Evolutionary conservation across 2,329 filamentous ascomycete genomes (phyloP).

Genomic region (Diplodia scrobiculata): DNA sequence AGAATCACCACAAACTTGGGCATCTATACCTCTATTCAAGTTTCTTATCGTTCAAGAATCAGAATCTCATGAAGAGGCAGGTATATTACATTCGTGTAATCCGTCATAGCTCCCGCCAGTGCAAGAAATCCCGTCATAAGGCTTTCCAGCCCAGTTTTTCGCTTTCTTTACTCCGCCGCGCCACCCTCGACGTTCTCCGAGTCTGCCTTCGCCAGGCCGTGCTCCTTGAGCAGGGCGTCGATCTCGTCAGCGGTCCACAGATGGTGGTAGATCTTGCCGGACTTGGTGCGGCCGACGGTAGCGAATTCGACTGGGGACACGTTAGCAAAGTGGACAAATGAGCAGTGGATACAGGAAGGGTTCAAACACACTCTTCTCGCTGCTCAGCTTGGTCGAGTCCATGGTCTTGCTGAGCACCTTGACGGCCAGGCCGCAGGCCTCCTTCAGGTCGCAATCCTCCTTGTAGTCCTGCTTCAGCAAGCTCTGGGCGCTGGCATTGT

Average conservation of each 20-base stretch:
- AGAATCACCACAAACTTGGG: slow-evolving; percentile 9
- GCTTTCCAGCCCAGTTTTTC: slow-evolving; percentile 31
- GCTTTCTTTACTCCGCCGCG: slow-evolving; percentile 31
- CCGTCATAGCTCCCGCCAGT: slow-evolving; percentile 16
- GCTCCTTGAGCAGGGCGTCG: slow-evolving; percentile 87
- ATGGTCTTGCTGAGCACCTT: slow-evolving; percentile 99
- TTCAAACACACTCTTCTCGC: slow-evolving; percentile 84
- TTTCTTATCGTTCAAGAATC: not conserved
- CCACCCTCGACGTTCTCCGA: slow-evolving; percentile 36
- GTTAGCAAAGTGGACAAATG: not conserved
- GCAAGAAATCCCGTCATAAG: slow-evolving; percentile 25
- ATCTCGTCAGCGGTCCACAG: slow-evolving; percentile 98
- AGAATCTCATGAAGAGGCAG: slow-evolving; percentile 24
- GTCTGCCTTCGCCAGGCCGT: slow-evolving; percentile 77
- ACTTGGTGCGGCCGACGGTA: slow-evolving; percentile 91
- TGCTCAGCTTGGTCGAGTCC: slow-evolving; percentile 98
- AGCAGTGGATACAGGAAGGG: not conserved
- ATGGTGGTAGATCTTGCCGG: slow-evolving; percentile 97
- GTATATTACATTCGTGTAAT: slow-evolving; percentile 28
- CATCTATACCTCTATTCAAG: slow-evolving; percentile 25
- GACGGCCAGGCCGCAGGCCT: slow-evolving; percentile 95
- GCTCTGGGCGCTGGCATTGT: slow-evolving; percentile 96
- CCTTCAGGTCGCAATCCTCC: slow-evolving; percentile 93
- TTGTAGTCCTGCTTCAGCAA: slow-evolving; percentile 99
- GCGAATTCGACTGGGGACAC: slow-evolving; percentile 81